Evolutionary conservation across 768 basidiomycete genomes (phyloP), one percentile per base, ranked within the genome.

Genomic region (Strobilomyces echinocephalus): DNA sequence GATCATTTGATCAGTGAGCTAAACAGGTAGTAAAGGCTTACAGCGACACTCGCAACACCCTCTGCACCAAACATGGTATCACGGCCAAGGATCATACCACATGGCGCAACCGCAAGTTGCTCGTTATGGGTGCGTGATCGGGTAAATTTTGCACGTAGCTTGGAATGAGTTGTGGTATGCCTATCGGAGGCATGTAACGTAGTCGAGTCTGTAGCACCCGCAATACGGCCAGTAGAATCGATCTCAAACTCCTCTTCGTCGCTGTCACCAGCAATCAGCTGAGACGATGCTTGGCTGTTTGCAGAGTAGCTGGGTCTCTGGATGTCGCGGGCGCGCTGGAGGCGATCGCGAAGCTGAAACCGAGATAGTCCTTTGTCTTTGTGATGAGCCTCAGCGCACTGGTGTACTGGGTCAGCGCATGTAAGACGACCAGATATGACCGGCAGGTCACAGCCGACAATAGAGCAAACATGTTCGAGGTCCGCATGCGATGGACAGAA

Each of bases 341-440:
- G 38, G 4, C 12, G 20, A 1, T 53, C 51, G 30, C 1, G 21
- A 1, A 59, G 51, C 16, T 59, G 52, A 4, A 59, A 59, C 16
- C 14, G 5, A 0, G 51, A 59, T 16, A 47, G 51, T 0, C 52
- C 58, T 42, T 30, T 52, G 1, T 53, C 49, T 1, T 21, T 20
- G 5, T 57, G 55, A 0, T 11, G 38, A 0, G 1, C 1, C 5
- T 49, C 39, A 2, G 52, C 2, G 0, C 1, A 0, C 5, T 56
- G 57, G 2, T 58, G 54, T 5, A 5, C 9, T 1, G 28, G n/a
- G 2, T 47, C 9, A 4, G n/a, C 0, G 2, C 50, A 56, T 2
- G 46, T 55, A n/a, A 58, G 50, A 0, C 3, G 9, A 2, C 34
- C 20, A 1, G 16, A 49, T 21, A 0, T 74, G 77, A 20, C n/a